A percentile compares a stretch with the other conserved stretches of the same genome.
Conservation (phyloP, 176 grass and related monocot genomes). For the Zea luxurians region DNA sequence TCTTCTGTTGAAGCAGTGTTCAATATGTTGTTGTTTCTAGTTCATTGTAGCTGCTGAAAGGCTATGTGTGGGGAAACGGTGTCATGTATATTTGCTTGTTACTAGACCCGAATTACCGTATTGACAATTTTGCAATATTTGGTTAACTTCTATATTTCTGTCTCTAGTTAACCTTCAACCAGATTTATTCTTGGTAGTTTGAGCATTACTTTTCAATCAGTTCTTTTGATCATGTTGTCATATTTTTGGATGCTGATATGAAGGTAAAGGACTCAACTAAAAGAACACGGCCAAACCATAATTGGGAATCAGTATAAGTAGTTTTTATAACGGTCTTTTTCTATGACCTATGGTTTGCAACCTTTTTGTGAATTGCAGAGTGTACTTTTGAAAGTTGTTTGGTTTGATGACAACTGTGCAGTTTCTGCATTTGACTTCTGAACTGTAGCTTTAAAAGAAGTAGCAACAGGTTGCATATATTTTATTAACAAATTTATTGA, state of each 20-base stretch:
- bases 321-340: not conserved
- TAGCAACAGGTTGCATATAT: not conserved
- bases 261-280: not conserved
- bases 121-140: conserved; percentile 17
- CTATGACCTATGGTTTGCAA: not conserved
- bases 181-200: not conserved
- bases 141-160: conserved; percentile 26
- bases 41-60: conserved; percentile 4
- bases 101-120: too few relatives aligned
- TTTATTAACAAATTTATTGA: not conserved
- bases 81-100: conserved; percentile 22
- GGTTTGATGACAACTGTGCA: not conserved
- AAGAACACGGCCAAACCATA: not conserved
- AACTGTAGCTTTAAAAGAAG: conserved; percentile 6
- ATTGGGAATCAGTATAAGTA: not conserved
- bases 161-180: conserved; percentile 1
- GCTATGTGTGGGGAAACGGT: not conserved
- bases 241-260: not conserved
- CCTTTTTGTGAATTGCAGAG: not conserved
- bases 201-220: not conserved
- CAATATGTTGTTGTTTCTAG: conserved; percentile 23
- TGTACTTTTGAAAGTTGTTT: not conserved
- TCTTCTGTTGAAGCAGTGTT: conserved; percentile 14
- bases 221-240: not conserved
- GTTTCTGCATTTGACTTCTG: not conserved